Evolutionary conservation across 805 yeast species (phyloP).

Genomic region (Yarrowia sp.): DNA sequence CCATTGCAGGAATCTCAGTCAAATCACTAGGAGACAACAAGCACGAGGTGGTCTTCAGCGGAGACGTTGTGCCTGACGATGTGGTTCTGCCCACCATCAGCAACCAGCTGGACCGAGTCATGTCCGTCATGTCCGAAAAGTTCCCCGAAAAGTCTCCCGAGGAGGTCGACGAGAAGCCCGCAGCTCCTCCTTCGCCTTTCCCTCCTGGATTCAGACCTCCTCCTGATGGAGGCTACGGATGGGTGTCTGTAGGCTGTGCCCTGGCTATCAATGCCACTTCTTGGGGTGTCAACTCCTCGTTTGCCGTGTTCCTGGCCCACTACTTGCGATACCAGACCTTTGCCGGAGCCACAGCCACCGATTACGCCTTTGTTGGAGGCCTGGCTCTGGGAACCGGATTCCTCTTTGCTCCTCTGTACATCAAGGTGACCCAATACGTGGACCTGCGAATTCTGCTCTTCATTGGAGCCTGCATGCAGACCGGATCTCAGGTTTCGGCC

Average conservation of each 20-base stretch:
- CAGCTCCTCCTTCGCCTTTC: constrained; percentile 35
- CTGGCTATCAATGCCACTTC: constrained; percentile 35
- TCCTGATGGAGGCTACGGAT: constrained; percentile 40
- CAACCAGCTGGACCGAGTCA: constrained; percentile 37
- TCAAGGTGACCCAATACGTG: constrained; percentile 24
- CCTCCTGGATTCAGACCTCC: constrained; percentile 39
- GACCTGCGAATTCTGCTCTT: constrained; percentile 28
- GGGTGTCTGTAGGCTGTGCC: constrained; percentile 37
- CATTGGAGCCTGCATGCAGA: constrained; percentile 32
- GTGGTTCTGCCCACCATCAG: constrained; percentile 25
- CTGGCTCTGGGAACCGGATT: constrained; percentile 34
- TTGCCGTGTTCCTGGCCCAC: constrained; percentile 38
- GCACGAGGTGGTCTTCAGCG: constrained; percentile 31
- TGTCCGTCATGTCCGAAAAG: constrained; percentile 26
- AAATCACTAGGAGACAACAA: constrained; percentile 32
- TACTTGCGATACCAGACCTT: constrained; percentile 33
- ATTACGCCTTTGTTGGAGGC: constrained; percentile 38
- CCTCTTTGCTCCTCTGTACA: constrained; percentile 34
- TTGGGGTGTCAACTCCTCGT: constrained; percentile 38
- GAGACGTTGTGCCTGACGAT: constrained; percentile 23
- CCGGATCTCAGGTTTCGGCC: constrained; percentile 33
- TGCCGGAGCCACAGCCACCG: constrained; percentile 25
- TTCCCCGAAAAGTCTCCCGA: constrained; percentile 22
- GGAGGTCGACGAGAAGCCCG: constrained; percentile 1
- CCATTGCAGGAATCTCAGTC: constrained; percentile 30